These are phyloP conservation scores for Aspergillus ruber DNA, from an alignment of 2,329 filamentous ascomycete genomes.

Conservation along the genomic window DNA sequence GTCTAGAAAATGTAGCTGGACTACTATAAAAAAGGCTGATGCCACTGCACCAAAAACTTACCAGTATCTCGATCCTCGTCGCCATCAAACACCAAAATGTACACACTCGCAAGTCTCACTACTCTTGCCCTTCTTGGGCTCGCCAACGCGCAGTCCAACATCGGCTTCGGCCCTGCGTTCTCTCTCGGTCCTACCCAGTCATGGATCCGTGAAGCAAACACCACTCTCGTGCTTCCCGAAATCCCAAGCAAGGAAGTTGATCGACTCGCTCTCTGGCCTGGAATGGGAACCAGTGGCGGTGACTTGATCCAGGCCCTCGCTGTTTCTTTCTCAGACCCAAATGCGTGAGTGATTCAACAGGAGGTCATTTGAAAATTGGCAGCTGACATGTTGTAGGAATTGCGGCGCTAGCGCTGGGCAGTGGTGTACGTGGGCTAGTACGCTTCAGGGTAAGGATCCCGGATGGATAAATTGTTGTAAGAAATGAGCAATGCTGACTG, in stretches of 20 bases:
- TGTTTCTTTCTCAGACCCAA: conserved; percentile 21
- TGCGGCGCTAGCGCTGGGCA: conserved; percentile 23
- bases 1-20: no score
- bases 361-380: neutral
- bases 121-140: conserved; percentile 11
- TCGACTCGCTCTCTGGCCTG: conserved; percentile 28
- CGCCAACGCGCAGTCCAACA: conserved; percentile 10
- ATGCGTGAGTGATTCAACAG: conserved; percentile 14
- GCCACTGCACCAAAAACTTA: no score
- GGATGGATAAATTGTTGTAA: neutral
- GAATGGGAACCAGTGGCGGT: conserved; percentile 27
- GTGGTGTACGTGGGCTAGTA: conserved; percentile 30
- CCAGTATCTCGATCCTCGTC: no score
- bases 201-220: conserved; percentile 26
- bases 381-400: conserved; percentile 11
- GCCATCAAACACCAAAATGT: neutral
- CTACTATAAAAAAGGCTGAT: no score
- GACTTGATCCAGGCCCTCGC: conserved; percentile 28
- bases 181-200: conserved; percentile 25
- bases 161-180: conserved; percentile 26
- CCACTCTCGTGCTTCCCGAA: conserved; percentile 23
- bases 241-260: conserved; percentile 19
- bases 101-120: conserved; percentile 1
- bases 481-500: neutral
- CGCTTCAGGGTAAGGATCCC: conserved; percentile 12